Evolutionary conservation across 2,329 filamentous ascomycete species (phyloP).

Genomic region (Neophaeococcomyces mojaviensis): DNA sequence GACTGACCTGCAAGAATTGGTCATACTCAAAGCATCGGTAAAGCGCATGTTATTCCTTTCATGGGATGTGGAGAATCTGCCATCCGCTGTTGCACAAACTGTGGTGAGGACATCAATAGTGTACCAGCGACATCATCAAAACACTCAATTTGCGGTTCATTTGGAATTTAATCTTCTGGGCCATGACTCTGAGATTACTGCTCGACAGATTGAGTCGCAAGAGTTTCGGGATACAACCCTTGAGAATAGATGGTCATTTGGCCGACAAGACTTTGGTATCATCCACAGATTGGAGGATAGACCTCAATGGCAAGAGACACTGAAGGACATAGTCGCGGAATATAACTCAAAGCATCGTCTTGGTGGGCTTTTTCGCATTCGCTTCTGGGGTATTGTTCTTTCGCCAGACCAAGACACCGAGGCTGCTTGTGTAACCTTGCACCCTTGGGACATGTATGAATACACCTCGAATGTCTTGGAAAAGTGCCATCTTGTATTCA

Average conservation of each 20-base stretch:
- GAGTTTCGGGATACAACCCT: too few relatives aligned
- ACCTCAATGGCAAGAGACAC: conserved; percentile 4
- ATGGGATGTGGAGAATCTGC: too few relatives aligned
- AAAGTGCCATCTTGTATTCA: conserved; percentile 3
- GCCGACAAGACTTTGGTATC: not conserved
- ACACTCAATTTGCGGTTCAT: too few relatives aligned
- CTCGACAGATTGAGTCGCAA: too few relatives aligned
- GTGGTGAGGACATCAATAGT: too few relatives aligned
- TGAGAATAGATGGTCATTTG: too few relatives aligned
- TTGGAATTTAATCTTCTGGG: too few relatives aligned
- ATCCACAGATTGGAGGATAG: not conserved
- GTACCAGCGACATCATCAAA: too few relatives aligned
- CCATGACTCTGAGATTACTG: too few relatives aligned
- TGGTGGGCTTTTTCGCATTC: conserved; percentile 41
- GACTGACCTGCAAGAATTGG: not conserved
- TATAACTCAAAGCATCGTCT: conserved; percentile 47
- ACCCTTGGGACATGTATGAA: conserved; percentile 52
- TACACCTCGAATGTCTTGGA: conserved; percentile 36
- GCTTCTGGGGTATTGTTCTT: conserved; percentile 46
- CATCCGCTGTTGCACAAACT: too few relatives aligned
- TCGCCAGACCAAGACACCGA: conserved; percentile 39
- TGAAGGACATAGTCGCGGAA: conserved; percentile 3
- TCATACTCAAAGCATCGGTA: not conserved
- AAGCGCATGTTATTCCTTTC: too few relatives aligned
- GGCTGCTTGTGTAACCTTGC: conserved; percentile 44